A percentile compares a stretch with the other conserved stretches of the same genome.
Conservation (phyloP, 805 yeast species). For the Pichia occidentalis region DNA sequence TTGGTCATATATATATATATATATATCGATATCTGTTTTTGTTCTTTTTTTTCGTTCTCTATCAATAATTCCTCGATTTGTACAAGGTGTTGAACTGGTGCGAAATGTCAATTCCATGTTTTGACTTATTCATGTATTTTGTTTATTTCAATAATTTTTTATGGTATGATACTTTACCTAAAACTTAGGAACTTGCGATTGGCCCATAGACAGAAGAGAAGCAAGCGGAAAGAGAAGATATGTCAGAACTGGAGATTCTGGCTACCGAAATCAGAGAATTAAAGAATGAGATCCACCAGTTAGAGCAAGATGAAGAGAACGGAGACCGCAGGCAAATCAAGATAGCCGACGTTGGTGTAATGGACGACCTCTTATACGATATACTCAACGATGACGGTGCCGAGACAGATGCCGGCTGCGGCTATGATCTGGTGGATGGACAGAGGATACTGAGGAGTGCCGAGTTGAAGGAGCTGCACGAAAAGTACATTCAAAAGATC, state of each 20-base stretch:
- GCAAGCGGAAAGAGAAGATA: not conserved
- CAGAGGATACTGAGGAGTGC: constrained; percentile 3
- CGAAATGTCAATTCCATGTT: no score
- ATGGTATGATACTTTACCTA: not conserved
- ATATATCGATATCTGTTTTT: no score
- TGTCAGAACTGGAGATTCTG: constrained; percentile 10
- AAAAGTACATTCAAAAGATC: constrained; percentile 21
- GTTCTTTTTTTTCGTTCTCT: no score
- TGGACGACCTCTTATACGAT: constrained; percentile 9
- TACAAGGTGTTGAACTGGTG: not conserved
- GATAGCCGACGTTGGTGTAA: constrained; percentile 21
- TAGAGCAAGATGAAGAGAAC: constrained; percentile 12
- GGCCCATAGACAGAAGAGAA: no score
- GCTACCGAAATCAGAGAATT: constrained; percentile 12
- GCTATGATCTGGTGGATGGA: constrained; percentile 5
- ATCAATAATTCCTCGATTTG: no score
- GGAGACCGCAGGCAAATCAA: constrained; percentile 25
- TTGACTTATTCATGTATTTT: no score
- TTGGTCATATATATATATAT: no score
- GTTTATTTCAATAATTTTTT: not conserved
- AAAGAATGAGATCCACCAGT: constrained; percentile 10
- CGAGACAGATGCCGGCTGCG: constrained; percentile 1
- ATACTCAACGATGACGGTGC: constrained; percentile 9
- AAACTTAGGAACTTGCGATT: no score
- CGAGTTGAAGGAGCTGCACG: constrained; percentile 4